Base-by-base conservation (phyloP, 805 yeast genomes). In the Saccharomyces mikatae region DNA sequence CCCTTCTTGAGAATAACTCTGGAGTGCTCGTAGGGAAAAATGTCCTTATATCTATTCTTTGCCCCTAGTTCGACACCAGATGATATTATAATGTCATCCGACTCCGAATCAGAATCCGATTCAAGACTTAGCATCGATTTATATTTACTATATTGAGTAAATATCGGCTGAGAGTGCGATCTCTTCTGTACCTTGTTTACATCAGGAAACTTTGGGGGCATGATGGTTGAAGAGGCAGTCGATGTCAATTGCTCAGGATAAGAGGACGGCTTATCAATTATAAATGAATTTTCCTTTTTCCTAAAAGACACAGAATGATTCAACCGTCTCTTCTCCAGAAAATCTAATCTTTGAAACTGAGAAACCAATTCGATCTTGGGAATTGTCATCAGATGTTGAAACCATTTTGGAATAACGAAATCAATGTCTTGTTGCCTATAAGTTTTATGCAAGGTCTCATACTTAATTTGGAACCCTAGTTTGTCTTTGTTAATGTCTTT, bases 1-100 rank as follows among this genome's bases (percentile, higher is more conserved):
- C 24, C 47, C 49, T 66, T 60, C 53, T 70, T 68, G 49, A 88
- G 72, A 56, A 80, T 80, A 11, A 92, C 97, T 55, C 97, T 75
- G 3, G 95, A 80, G 63, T 87, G 92, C 65, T 88, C 95, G 69
- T 81, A 91, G 3, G 96, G 90, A 63, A 87, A 85, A 47, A 91
- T 87, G 67, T 91, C 96, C 62, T 87, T 86, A 74, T 91, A 91
- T 56, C 98, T 73, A 69, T 91, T 89, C 64, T 90, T 90, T 52
- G 78, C 69, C 27, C 95, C 92, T 47, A 83, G 76, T 68, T 89
- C 96, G 46, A 90, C 83, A 6, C 96, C 97, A 4, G 86, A 81
- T 36, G 84, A 80, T 31, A 87, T 78, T 29, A 74, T 66, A 24
- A 82, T 60, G 24, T 60, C 58, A 30, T 62, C 66, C 4, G 59